Conservation (phyloP, 2,329 filamentous ascomycete species). For the Pyricularia sp. region DNA sequence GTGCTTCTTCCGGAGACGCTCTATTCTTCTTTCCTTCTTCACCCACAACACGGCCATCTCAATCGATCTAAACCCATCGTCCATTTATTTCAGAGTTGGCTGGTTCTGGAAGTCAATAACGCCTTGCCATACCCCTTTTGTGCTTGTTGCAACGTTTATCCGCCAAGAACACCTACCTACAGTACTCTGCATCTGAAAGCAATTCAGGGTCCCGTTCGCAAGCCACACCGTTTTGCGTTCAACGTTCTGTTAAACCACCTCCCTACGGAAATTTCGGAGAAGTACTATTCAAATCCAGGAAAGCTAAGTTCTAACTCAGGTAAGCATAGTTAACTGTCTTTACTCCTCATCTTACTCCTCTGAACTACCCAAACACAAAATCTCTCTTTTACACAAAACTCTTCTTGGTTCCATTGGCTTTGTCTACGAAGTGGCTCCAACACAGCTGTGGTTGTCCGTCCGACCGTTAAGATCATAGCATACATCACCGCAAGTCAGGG, state of each 20-base stretch:
- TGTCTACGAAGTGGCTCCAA: neutral
- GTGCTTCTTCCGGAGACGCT: neutral
- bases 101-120: neutral
- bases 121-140: neutral
- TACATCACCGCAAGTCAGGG: neutral
- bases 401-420: neutral
- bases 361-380: neutral
- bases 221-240: neutral
- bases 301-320: neutral
- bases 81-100: neutral
- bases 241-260: neutral
- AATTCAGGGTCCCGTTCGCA: neutral
- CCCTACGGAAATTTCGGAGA: neutral
- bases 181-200: neutral
- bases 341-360: neutral
- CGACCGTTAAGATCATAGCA: neutral
- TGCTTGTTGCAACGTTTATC: neutral
- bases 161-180: neutral
- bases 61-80: neutral
- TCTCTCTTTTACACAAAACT: neutral
- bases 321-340: neutral
- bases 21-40: neutral
- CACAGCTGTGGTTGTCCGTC: neutral
- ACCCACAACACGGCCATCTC: neutral
- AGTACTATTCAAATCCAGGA: neutral